Evolutionary conservation across 2,329 filamentous ascomycete genomes (phyloP).

Genomic region (Paecilomyces niveus): DNA sequence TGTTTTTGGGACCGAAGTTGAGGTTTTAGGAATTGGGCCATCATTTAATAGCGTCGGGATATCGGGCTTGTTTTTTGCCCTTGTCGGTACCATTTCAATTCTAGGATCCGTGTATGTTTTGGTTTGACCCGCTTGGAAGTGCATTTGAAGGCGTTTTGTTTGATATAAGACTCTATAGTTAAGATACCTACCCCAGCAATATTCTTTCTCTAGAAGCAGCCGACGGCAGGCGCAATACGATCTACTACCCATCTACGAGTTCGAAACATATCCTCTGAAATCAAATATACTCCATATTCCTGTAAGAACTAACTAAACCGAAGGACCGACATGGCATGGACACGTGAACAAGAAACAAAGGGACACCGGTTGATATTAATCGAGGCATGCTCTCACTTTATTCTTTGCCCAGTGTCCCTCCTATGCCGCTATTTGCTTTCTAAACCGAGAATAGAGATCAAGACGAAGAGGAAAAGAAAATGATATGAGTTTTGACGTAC

Average conservation of each 20-base stretch:
- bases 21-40: constrained; percentile 53
- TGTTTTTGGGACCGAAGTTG: constrained; percentile 82
- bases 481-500: not conserved
- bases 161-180: not conserved
- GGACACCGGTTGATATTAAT: constrained; percentile 13
- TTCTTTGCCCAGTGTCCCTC: constrained; percentile 12
- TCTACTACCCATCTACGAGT: too few species aligned
- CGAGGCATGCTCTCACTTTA: constrained; percentile 22
- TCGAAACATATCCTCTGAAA: not conserved
- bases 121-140: too few species aligned
- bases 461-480: constrained; percentile 27
- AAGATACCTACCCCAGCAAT: not conserved
- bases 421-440: constrained; percentile 15
- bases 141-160: too few species aligned
- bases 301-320: constrained; percentile 18
- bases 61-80: not conserved
- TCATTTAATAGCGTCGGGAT: too few species aligned
- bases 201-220: not conserved
- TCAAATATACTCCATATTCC: constrained; percentile 15
- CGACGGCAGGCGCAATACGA: not conserved
- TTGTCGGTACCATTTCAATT: not conserved
- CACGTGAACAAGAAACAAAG: constrained; percentile 27
- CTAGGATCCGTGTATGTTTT: too few species aligned
- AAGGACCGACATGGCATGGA: constrained; percentile 28
- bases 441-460: constrained; percentile 3